Evolutionary conservation across 768 basidiomycete species (phyloP), one percentile per base, ranked within the genome.

Genomic region (Lenzites betulinus): DNA sequence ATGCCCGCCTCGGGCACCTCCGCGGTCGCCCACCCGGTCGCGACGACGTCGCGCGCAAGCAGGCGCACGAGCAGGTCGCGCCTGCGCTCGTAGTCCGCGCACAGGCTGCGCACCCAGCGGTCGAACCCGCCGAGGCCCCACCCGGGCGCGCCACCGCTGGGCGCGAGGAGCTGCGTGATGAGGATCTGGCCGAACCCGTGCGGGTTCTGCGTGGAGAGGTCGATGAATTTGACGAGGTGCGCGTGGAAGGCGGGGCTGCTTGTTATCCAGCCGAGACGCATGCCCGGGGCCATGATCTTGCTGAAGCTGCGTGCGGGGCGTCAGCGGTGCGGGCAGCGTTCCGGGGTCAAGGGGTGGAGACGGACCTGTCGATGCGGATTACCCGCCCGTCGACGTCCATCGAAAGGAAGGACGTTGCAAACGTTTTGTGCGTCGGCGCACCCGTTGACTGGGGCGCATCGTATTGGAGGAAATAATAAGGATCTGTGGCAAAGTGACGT

Each of bases 231-330:
- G 60, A 79, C 71, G 22, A 81, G 71, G 58, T 76, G 74, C 46
- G 75, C 72, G 16, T 71, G 67, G 64, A 82, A 77, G 64, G 75
- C 67, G 26, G 73, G 69, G 65, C 67, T 77, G 69, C 72, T 66
- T 7, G 81, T 80, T 25, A 80, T 75, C 78, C 78, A 81, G 23
- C 81, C 82, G 38, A 83, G 71, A 20, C 82, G 77, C 69, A 83
- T 79, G 20, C 83, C 83, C 1, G 82, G 82, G 1, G 79, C 81
- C 62, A 83, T 70, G 25, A 81, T 74, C 67, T 83, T 83, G 71
- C 77, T 79, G 63, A 83, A 79, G 52, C 78, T 80, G 41, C 2
- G 15, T 15, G 35, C 7, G 22, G 7, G 6, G 18, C 23, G 43
- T 18, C n/a, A 49, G 22, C 1, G 2, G 8, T 8, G 59, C 22